Conservation (phyloP, 805 yeast genomes). For the Hanseniaspora pseudoguilliermondii region DNA sequence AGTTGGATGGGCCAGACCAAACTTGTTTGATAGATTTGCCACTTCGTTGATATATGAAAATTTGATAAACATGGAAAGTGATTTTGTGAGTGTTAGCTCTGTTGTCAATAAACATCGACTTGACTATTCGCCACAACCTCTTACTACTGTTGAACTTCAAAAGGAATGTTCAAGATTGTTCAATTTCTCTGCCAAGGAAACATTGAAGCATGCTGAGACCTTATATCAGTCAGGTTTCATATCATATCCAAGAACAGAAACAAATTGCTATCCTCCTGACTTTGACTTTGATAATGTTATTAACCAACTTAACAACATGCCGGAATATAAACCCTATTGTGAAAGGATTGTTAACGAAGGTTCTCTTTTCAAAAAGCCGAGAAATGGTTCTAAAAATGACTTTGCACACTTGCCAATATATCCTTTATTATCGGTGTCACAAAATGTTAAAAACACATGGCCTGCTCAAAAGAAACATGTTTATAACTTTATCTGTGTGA, state of each 20-base stretch:
- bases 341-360: constrained; percentile 26
- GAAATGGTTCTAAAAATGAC: constrained; percentile 76
- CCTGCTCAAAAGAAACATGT: constrained; percentile 47
- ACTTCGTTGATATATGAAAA: constrained; percentile 54
- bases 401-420: constrained; percentile 98
- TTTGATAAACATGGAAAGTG: constrained; percentile 35
- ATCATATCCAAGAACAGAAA: constrained; percentile 95
- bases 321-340: constrained; percentile 66
- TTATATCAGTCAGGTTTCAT: constrained; percentile 75
- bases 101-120: neutral
- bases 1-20: constrained; percentile 62
- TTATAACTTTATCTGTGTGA: constrained; percentile 73
- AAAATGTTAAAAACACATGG: constrained; percentile 15
- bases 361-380: constrained; percentile 42
- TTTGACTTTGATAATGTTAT: constrained; percentile 61
- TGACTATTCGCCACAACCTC: constrained; percentile 74
- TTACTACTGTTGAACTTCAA: constrained; percentile 89
- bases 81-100: neutral
- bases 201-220: constrained; percentile 69
- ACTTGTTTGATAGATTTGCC: constrained; percentile 58
- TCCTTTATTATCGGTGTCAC: constrained; percentile 40
- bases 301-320: constrained; percentile 39
- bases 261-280: constrained; percentile 66
- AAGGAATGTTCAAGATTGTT: constrained; percentile 67
- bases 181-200: constrained; percentile 65